Conservation (phyloP, 371 early-diverging fungal genomes). For the Dichotomocladium elegans region DNA sequence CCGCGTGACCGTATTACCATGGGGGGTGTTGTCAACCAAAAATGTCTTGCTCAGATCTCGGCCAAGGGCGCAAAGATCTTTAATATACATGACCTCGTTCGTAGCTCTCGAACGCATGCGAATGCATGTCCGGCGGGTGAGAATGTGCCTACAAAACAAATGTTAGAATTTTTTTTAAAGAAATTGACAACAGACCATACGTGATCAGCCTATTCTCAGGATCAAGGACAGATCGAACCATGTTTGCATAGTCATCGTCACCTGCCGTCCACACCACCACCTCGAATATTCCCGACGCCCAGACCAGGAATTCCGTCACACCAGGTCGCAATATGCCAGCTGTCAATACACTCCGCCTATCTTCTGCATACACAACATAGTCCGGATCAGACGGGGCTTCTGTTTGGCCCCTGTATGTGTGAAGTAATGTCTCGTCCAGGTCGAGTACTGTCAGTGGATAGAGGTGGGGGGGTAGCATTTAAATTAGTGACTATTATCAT, state of each 20-base stretch:
- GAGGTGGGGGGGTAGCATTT: too few species aligned
- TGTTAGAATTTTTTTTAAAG: neutral
- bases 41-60: slow-evolving; percentile 43
- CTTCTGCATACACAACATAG: slow-evolving; percentile 33
- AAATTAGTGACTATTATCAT: neutral
- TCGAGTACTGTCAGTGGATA: slow-evolving; percentile 28
- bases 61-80: slow-evolving; percentile 41
- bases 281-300: slow-evolving; percentile 43
- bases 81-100: slow-evolving; percentile 32
- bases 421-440: slow-evolving; percentile 41
- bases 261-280: slow-evolving; percentile 50
- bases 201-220: slow-evolving; percentile 32
- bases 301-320: slow-evolving; percentile 35
- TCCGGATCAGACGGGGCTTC: slow-evolving; percentile 22
- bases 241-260: slow-evolving; percentile 34
- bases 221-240: slow-evolving; percentile 32
- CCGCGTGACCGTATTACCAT: too few species aligned
- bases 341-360: slow-evolving; percentile 24
- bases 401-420: slow-evolving; percentile 26
- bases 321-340: slow-evolving; percentile 47
- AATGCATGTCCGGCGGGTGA: slow-evolving; percentile 38
- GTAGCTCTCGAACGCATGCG: slow-evolving; percentile 29
- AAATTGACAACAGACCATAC: slow-evolving; percentile 17
- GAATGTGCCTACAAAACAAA: slow-evolving; percentile 27
- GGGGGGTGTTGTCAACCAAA: slow-evolving; percentile 43